A percentile compares a stretch with the other conserved stretches of the same genome.
These are phyloP conservation scores for Talaromyces thailandensis DNA, from an alignment of 495 filamentous ascomycete species.

Conservation along the genomic window DNA sequence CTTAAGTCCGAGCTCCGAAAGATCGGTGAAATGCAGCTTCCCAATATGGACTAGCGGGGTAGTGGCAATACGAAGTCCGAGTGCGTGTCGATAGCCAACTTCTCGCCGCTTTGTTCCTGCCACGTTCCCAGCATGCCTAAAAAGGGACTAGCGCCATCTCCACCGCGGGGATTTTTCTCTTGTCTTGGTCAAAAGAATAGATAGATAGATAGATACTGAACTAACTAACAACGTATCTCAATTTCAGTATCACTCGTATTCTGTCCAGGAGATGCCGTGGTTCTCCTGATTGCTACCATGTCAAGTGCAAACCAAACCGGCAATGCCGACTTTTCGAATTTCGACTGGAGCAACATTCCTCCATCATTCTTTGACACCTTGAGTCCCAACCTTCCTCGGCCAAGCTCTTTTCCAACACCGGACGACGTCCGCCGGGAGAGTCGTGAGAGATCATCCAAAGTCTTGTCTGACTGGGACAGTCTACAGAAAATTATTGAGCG, in stretches of 20 bases:
- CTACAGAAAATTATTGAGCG: conserved; percentile 4
- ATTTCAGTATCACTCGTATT: no score
- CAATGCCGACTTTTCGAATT: not conserved
- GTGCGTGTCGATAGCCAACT: not conserved
- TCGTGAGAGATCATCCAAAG: not conserved
- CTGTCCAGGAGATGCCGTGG: no score
- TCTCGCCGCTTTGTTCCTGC: not conserved
- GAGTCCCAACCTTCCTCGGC: not conserved
- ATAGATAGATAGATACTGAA: no score
- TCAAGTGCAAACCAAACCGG: no score
- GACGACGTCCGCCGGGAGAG: conserved; percentile 8
- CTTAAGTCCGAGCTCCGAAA: not conserved
- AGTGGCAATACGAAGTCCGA: not conserved
- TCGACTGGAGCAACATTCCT: not conserved
- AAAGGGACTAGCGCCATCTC: not conserved
- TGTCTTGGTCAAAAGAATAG: no score
- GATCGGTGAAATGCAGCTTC: not conserved
- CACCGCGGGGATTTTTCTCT: no score
- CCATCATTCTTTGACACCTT: not conserved
- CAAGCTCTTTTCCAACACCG: not conserved
- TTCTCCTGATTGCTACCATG: not conserved
- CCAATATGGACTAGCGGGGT: not conserved
- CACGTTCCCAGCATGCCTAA: not conserved
- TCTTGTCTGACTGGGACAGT: conserved; percentile 15
- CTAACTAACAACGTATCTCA: no score